Evolutionary conservation across 2,329 filamentous ascomycete genomes (phyloP).

Genomic region (Tolypocladium ovalisporum): DNA sequence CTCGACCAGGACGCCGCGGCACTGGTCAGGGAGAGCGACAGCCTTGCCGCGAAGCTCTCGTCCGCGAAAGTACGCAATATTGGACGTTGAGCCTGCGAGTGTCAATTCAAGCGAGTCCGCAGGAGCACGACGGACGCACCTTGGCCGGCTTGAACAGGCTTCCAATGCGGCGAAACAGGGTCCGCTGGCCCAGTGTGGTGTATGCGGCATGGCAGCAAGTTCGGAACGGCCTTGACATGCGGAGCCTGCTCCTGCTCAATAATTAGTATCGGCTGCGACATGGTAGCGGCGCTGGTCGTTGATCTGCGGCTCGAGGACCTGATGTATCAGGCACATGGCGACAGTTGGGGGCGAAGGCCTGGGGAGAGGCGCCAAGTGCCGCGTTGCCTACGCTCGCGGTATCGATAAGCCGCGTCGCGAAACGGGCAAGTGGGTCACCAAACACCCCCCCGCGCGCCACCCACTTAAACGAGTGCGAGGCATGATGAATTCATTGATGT

Average conservation of each 20-base stretch:
- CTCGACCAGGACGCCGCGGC: conserved; percentile 50
- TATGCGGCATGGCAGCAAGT: conserved; percentile 72
- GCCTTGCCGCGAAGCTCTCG: conserved; percentile 62
- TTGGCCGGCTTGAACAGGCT: conserved; percentile 33
- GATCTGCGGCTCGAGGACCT: neutral
- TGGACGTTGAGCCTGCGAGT: conserved; percentile 13
- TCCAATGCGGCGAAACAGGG: conserved; percentile 58
- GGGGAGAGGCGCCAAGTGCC: neutral
- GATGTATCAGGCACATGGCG: neutral
- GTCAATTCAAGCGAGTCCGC: neutral
- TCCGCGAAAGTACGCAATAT: conserved; percentile 63
- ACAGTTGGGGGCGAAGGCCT: too few relatives aligned
- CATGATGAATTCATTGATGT: too few relatives aligned
- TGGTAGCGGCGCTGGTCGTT: conserved; percentile 8
- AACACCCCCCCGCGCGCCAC: too few relatives aligned
- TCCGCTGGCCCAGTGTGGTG: conserved; percentile 66
- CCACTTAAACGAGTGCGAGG: too few relatives aligned
- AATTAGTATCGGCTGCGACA: conserved; percentile 31
- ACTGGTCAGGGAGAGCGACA: conserved; percentile 59
- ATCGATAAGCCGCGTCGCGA: neutral
- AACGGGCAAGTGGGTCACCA: too few relatives aligned
- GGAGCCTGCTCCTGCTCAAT: conserved; percentile 17
- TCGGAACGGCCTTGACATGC: conserved; percentile 38
- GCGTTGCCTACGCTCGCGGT: neutral
- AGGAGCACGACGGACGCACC: conserved; percentile 22